Conservation (phyloP, 2,329 filamentous ascomycete species). For the Scedosporium aurantiacum region DNA sequence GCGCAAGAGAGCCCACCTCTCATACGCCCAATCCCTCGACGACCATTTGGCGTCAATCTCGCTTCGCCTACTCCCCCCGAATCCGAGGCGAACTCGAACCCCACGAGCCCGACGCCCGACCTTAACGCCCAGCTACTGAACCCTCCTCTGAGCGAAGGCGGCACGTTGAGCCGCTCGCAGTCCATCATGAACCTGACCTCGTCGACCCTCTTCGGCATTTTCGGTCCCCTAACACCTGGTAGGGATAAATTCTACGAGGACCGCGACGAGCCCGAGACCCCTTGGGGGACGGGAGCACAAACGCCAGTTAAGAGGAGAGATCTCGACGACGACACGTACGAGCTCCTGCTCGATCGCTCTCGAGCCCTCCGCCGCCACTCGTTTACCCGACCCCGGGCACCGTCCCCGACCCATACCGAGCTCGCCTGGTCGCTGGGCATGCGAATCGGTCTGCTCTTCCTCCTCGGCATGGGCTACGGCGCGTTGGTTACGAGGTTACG, state of each 20-base stretch:
- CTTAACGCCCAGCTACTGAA: conserved; percentile 28
- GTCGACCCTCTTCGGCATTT: conserved; percentile 86
- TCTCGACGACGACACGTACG: conserved; percentile 32
- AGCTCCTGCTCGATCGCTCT: conserved; percentile 30
- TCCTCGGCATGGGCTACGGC: conserved; percentile 74
- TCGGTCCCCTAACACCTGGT: conserved; percentile 54
- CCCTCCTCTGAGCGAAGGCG: conserved; percentile 11
- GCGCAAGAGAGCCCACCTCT: conserved; percentile 34
- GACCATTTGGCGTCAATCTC: conserved; percentile 54
- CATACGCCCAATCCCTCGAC: conserved; percentile 59
- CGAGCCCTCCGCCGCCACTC: conserved; percentile 20
- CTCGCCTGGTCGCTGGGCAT: conserved; percentile 39
- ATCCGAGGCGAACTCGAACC: conserved; percentile 21
- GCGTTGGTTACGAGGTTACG: conserved; percentile 71
- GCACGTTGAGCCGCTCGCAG: conserved; percentile 42
- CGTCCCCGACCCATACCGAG: conserved; percentile 12
- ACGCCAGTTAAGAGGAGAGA: conserved; percentile 44
- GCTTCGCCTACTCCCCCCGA: conserved; percentile 32
- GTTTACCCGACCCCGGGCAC: conserved; percentile 20
- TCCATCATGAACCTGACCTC: conserved; percentile 80
- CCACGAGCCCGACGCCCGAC: conserved; percentile 24
- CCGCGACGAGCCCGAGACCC: conserved; percentile 50
- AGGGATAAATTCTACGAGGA: conserved; percentile 29
- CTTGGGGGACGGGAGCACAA: conserved; percentile 69
- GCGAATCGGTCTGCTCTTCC: conserved; percentile 58